Evolutionary conservation across 495 filamentous ascomycete species (phyloP), one percentile per base, ranked within the genome.

Genomic region (Amniculicola lignicola): DNA sequence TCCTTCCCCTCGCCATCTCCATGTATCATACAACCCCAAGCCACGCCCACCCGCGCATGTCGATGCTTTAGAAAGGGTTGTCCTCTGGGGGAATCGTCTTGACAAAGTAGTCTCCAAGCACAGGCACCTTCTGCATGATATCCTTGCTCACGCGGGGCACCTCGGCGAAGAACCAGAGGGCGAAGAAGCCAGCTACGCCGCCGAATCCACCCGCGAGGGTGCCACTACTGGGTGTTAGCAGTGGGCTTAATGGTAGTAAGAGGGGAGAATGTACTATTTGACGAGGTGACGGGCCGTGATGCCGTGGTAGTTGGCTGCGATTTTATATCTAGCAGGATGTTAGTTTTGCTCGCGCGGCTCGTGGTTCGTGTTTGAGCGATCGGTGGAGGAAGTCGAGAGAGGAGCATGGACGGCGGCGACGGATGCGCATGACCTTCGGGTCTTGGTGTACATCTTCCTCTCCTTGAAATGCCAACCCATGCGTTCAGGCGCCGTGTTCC

Each of bases 91-190:
- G 72, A 60, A 85, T 69, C 66, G 79, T 74, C 58, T 76, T 74
- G 60, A 79, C 70, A 57, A 76, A 85, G 71, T 80, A 80, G 49
- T 64, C 59, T 41, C 82, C 82, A 51, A 87, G 69, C 59, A 82
- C 68, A 37, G 83, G 83, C 11, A 84, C 43, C 64, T 78, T 79
- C 74, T 82, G 51, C 59, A 67, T 59, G 64, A 89, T 84, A 70
- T 89, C 85, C 56, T 72, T 78, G 65, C 79, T 71, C 36, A 89
- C 82, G 65, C 79, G 77, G 45, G 85, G 85, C 33, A 89, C 75
- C 46, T 85, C 85, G 48, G 81, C 77, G 72, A 89, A 80, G 78
- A 86, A 83, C 73, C 82, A 86, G 58, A 89, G 67, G n/a, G 78
- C 81, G 68, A 81, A 81, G 64, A 82, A 67, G 59, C 79, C 83